These are phyloP conservation scores for Mycena rebaudengoi DNA, from an alignment of 768 basidiomycete species.

Conservation along the genomic window DNA sequence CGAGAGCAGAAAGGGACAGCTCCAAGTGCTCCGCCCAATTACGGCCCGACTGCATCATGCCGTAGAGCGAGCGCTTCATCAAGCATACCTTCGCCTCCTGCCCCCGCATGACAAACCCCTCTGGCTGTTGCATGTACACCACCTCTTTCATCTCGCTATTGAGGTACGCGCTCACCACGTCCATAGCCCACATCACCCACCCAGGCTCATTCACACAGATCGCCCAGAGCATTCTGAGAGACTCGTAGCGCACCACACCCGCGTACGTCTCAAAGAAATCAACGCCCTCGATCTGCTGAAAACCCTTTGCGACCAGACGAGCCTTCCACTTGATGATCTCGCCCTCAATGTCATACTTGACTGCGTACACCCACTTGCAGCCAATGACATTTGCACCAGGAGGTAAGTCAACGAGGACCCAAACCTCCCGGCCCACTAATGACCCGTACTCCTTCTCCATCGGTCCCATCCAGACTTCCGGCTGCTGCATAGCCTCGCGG, in stretches of 20 bases:
- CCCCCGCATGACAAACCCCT: conserved; percentile 23
- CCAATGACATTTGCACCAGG: conserved; percentile 22
- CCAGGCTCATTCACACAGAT: conserved; percentile 34
- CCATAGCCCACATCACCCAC: conserved; percentile 38
- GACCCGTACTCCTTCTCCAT: conserved; percentile 28
- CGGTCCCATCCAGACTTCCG: conserved; percentile 21
- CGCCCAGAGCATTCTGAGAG: conserved; percentile 27
- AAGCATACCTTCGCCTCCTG: conserved; percentile 12
- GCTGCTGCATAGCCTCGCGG: conserved; percentile 26
- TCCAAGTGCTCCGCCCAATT: conserved; percentile 11
- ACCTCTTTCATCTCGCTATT: conserved; percentile 33
- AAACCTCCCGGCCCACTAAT: conserved; percentile 28
- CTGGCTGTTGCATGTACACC: conserved; percentile 46
- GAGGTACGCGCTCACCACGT: conserved; percentile 44
- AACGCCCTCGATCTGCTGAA: conserved; percentile 38
- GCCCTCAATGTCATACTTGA: no score
- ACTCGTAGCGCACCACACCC: conserved; percentile 8
- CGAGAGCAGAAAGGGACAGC: not conserved
- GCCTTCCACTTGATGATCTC: conserved; percentile 39
- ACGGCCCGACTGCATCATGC: conserved; percentile 19
- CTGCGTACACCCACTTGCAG: conserved; percentile 40
- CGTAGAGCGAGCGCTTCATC: conserved; percentile 13
- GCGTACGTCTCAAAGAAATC: conserved; percentile 32
- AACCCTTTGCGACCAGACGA: conserved; percentile 27
- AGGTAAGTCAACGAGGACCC: conserved; percentile 31